Percentiles rank a stretch among this genome's conserved stretches.
Evolutionary conservation across 2,329 filamentous ascomycete species (phyloP).

Genomic region (Trichoderma sp.): DNA sequence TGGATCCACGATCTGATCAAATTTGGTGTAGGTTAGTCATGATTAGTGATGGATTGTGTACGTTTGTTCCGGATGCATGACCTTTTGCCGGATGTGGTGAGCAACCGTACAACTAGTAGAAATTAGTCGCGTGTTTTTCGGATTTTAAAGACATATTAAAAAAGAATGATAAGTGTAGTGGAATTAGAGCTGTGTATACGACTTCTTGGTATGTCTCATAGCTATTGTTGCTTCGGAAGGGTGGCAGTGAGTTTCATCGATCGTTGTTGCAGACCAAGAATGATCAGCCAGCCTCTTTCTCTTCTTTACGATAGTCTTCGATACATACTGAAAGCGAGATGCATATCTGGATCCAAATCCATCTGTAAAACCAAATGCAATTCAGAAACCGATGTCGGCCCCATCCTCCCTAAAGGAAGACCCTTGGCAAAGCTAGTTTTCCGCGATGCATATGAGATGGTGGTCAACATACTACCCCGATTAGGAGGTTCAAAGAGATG

Average conservation of each 20-base stretch:
- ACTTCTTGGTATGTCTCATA: fast-evolving
- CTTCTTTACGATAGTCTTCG: background rate
- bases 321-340: background rate
- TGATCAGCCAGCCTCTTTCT: fast-evolving
- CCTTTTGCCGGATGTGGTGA: background rate
- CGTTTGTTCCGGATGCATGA: background rate
- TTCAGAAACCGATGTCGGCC: background rate
- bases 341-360: background rate
- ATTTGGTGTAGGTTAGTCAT: background rate
- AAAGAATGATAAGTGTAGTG: background rate
- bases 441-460: background rate
- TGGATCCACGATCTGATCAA: background rate
- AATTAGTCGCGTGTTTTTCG: background rate
- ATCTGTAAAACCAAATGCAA: background rate
- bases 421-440: background rate
- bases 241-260: background rate
- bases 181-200: background rate
- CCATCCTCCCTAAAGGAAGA: background rate
- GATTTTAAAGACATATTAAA: background rate
- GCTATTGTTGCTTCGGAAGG: fast-evolving
- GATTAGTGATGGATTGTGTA: background rate
- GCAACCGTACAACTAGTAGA: background rate
- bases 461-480: background rate
- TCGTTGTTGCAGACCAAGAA: no score
- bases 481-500: background rate